Base-by-base conservation (phyloP, 352 stramenopile genomes). In the Pythium aristosporum region DNA sequence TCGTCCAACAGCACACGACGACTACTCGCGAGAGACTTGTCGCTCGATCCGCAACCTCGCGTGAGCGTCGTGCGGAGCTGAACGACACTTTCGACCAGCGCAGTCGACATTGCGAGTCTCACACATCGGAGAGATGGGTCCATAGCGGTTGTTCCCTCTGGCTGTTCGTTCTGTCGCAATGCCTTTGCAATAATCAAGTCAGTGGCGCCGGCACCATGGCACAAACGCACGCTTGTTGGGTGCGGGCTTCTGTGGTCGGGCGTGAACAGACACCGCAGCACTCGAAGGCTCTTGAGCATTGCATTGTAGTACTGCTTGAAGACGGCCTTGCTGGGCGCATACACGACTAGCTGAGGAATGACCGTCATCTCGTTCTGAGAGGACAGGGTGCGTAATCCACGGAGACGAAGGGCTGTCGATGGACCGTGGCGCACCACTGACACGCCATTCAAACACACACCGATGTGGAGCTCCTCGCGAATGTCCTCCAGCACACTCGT, bases 261-360 rank as follows among this genome's bases (percentile, higher is more conserved):
- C 25, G n/a, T 16, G n/a, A 72, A 73, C 3, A 62, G 79, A 44
- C 69, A 76, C 39, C 42, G 61, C 15, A 92, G 63, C 6, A 92
- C 78, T 7, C 79, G 76, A 3, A 94, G 63, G 10, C 70, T 66
- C 60, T 92, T 90, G 41, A 81, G 58, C 4, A 90, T 63, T 0
- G 73, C 70, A 1, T 69, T 73, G 32, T 79, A 85, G 49, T 91
- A 91, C 60, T 89, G 80, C 49, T 85, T 88, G 65, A 83, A 89
- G 5, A 90, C 68, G 0, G 72, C 78, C 67, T 86, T 91, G 1
- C 72, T 82, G 3, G 79, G 62, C 0, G 77, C 81, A 34, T 80
- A 63, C n/a, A 92, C 23, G 25, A 90, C 13, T 5, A 91, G 62
- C 47, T 91, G 85, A 12, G 78, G 79, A 15, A 88, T 67, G 0